A percentile compares a stretch with the other conserved stretches of the same genome.
Conservation (phyloP, 345 rosid genomes). For the Lepidium didymum region DNA sequence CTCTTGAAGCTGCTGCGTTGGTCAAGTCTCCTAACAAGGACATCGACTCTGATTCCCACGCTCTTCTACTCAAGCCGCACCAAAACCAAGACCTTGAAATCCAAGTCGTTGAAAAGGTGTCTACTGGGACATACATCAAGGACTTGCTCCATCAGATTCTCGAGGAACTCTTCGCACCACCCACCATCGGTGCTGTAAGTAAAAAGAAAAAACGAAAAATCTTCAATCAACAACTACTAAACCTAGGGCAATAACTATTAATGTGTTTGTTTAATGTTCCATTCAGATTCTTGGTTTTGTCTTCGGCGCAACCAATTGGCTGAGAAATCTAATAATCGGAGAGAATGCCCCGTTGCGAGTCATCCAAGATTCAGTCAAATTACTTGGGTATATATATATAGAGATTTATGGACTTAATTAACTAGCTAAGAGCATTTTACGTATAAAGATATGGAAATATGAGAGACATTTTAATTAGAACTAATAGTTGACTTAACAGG, state of each 20-base stretch:
- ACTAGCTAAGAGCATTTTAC: too few relatives aligned
- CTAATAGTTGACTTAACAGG: constrained; percentile 37
- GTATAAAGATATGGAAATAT: not conserved
- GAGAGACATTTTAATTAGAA: not conserved
- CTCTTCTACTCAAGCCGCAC: constrained; percentile 42
- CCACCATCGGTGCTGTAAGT: constrained; percentile 80
- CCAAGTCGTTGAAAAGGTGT: constrained; percentile 22
- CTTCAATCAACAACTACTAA: not conserved
- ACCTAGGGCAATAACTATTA: not conserved
- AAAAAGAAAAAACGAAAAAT: not conserved
- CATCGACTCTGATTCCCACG: constrained; percentile 35
- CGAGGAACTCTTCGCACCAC: constrained; percentile 80
- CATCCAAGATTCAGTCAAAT: constrained; percentile 66
- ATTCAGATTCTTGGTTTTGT: constrained; percentile 68
- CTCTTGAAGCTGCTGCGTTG: constrained; percentile 32
- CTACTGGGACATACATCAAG: constrained; percentile 31
- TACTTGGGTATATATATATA: constrained; percentile 60
- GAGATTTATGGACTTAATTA: too few relatives aligned
- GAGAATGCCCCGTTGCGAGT: constrained; percentile 65
- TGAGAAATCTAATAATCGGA: constrained; percentile 74
- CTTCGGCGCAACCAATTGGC: constrained; percentile 62
- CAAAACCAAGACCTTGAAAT: constrained; percentile 26
- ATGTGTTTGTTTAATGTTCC: not conserved
- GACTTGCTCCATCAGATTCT: constrained; percentile 49
- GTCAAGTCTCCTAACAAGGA: constrained; percentile 54